Percentiles rank a stretch among this genome's conserved stretches.
Conservation (phyloP, 1,284 basidiomycete genomes). For the Pisolithus thermaeus region DNA sequence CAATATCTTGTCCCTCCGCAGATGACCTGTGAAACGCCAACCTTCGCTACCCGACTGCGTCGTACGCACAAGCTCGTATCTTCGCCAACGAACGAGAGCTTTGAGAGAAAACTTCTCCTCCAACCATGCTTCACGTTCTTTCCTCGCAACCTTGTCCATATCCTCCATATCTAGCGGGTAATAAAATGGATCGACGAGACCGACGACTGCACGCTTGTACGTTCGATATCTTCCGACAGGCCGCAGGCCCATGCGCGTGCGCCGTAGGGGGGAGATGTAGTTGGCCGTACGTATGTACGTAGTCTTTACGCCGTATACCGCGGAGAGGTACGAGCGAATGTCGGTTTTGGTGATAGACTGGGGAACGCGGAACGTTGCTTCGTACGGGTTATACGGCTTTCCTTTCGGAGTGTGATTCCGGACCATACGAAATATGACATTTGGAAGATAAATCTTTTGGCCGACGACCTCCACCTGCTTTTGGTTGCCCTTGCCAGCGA, state of each 20-base stretch:
- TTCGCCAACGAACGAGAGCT: slow-evolving; percentile 34
- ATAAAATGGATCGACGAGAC: slow-evolving; percentile 86
- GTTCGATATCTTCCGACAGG: slow-evolving; percentile 41
- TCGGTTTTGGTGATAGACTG: slow-evolving; percentile 88
- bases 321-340: slow-evolving; percentile 77
- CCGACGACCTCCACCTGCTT: slow-evolving; percentile 58
- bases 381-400: slow-evolving; percentile 86
- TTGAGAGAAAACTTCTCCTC: slow-evolving; percentile 54
- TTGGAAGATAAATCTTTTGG: slow-evolving; percentile 84
- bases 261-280: slow-evolving; percentile 58
- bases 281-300: slow-evolving; percentile 94
- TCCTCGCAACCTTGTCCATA: slow-evolving; percentile 52
- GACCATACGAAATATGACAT: slow-evolving; percentile 78
- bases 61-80: slow-evolving; percentile 39
- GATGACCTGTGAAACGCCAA: slow-evolving; percentile 40
- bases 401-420: slow-evolving; percentile 78
- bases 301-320: slow-evolving; percentile 81
- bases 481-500: slow-evolving; percentile 32
- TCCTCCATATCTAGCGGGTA: slow-evolving; percentile 79
- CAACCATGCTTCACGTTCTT: slow-evolving; percentile 51
- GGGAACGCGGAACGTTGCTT: slow-evolving; percentile 89
- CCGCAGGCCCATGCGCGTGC: slow-evolving; percentile 28
- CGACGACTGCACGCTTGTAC: slow-evolving; percentile 87
- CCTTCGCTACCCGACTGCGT: slow-evolving; percentile 43
- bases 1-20: slow-evolving; percentile 39